Evolutionary conservation across 1,139 yeast genomes (phyloP), one percentile per base, ranked within the genome.

Genomic region (Yamadazyma sp.): DNA sequence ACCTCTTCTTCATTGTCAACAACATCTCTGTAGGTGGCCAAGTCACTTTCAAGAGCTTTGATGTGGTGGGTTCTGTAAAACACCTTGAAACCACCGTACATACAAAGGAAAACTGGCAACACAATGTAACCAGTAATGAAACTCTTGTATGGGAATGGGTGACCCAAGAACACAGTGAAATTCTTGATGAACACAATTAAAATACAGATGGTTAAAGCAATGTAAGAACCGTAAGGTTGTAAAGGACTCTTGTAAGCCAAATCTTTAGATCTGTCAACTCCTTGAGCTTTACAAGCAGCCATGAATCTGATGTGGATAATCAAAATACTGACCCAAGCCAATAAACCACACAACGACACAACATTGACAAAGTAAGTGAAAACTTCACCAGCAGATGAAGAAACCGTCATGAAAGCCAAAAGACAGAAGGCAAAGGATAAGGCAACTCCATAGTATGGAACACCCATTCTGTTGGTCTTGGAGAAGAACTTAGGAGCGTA

Each of bases 81-180:
- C 32, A 81, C 9, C 61, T 82, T 84, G 69, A 80, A 82, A 7
- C 84, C 87, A 43, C 74, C 53, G 48, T 65, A 73, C 49, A 76
- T 66, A 35, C 77, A 58, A 29, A 81, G 37, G 51, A 75, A 85
- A 20, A 82, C 78, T 23, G 92, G 92, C 40, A 85, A 70, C 35
- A 86, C 86, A 55, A 85, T 82, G 65, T 85, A 85, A 34, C 90
- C 89, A 29, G 92, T 83, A 53, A 85, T 81, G 54, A 85, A 84
- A 24, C 68, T 63, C 73, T 79, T 51, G 38, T 56, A 56, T 33
- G 50, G 64, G 75, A 80, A 54, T 71, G 76, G 59, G 81, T 81
- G 33, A 42, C 44, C 76, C 51, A 84, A 64, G 63, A 84, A 83
- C 4, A 79, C 89, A 1, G 88, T 81, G 59, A 83, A 84, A 59